phyloP scores from a whole-genome alignment of 1,139 yeast genomes.

The Yamadazyma epiphylla region DNA sequence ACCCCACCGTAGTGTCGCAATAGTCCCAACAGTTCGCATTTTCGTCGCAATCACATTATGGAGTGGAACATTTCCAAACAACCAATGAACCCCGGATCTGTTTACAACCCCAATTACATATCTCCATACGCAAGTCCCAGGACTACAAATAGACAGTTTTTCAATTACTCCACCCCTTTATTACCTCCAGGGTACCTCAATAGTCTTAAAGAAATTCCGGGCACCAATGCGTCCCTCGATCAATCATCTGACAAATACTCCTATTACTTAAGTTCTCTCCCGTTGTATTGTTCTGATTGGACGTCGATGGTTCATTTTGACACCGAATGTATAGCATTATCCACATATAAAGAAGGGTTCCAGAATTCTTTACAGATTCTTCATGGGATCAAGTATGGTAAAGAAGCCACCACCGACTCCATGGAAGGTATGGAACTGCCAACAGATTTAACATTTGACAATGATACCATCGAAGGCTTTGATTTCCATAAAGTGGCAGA shows the following conservation, averaged over 20 bases:
- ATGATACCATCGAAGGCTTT: conserved; percentile 33
- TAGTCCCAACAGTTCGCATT: too few species aligned
- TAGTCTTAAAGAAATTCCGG: not conserved
- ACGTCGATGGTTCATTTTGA: conserved; percentile 30
- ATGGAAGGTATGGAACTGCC: conserved; percentile 4
- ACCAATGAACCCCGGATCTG: not conserved
- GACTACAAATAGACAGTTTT: not conserved
- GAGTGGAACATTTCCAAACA: conserved; percentile 4
- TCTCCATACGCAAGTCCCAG: not conserved
- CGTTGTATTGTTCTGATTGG: conserved; percentile 74
- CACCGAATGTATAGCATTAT: conserved; percentile 55
- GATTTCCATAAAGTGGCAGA: conserved; percentile 53
- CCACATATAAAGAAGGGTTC: conserved; percentile 70
- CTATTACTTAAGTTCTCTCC: conserved; percentile 56
- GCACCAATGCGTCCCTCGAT: not conserved
- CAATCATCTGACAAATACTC: conserved; percentile 26
- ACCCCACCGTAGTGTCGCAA: too few species aligned
- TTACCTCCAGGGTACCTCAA: not conserved
- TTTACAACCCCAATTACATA: not conserved
- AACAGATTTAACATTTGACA: conserved; percentile 7
- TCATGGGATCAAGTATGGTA: conserved; percentile 35
- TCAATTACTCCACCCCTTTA: not conserved
- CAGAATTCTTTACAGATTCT: conserved; percentile 51
- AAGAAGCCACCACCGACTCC: conserved; percentile 15
- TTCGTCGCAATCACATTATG: conserved; percentile 6